Evolutionary conservation across 2,329 filamentous ascomycete genomes (phyloP), one percentile per base, ranked within the genome.

Genomic region (Monilinia polystroma): DNA sequence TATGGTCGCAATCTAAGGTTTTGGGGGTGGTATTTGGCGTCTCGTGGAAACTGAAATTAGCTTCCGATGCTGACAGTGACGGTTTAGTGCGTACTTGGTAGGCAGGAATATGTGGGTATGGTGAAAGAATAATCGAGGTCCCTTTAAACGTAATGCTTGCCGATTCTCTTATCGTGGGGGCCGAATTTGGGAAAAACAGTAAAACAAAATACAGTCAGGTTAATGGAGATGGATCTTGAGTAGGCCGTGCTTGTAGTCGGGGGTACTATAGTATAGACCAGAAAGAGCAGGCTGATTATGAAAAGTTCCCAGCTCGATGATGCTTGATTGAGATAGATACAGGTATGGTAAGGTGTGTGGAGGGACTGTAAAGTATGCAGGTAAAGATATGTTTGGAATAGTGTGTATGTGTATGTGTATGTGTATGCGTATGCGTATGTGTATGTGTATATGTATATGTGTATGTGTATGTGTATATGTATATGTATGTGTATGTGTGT

Each of bases 11-110:
- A 62, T 62, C 18, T 60, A 54, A 54, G 20, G 26, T 66, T 66
- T 66, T 38, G 38, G 57, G 64, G 64, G 60, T 52, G 35, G 60
- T 29, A 32, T 16, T 62, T 47, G 56, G 56, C 64, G 56, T 62
- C 51, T 59, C 64, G 56, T 66, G 56, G 64, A 47, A 54, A 52
- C 35, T 66, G 49, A 56, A 53, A 53, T 26, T 45, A 53, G 56
- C 56, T 66, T 62, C 64, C 56, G 64, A 51, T 29, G 47, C 56
- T 66, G 63, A 60, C 45, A 45, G 49, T 35, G 63, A 60, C 23
- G 55, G 35, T 52, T 66, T 60, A 26, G 38, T 47, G 64, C 56
- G 64, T 66, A n/a, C 56, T 49, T 58, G 41, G 32, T 49, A 58
- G 53, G 41, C 26, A 57, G 29, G n/a, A 35, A 35, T 59, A 54